Conservation (phyloP, 2,329 filamentous ascomycete species). For the Cladophialophora psammophila region DNA sequence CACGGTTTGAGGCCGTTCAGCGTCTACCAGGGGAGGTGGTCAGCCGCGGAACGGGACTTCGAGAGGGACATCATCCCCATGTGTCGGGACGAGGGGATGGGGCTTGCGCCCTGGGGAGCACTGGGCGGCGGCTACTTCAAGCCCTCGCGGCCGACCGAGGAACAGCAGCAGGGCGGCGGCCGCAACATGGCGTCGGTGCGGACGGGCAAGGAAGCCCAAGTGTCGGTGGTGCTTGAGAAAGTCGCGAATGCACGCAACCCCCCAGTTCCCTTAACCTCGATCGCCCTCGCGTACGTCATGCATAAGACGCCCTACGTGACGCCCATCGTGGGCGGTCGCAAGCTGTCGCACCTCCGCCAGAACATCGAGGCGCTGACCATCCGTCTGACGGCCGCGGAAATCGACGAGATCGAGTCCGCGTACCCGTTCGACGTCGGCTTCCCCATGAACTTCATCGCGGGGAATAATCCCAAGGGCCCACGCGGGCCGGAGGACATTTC, state of each 20-base stretch:
- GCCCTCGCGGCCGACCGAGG: background rate
- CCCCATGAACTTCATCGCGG: constrained; percentile 54
- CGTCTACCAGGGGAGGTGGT: constrained; percentile 73
- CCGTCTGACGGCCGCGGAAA: constrained; percentile 59
- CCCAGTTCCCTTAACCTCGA: constrained; percentile 27
- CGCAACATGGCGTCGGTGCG: constrained; percentile 36
- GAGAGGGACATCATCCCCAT: constrained; percentile 75
- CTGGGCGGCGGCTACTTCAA: constrained; percentile 61
- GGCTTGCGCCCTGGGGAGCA: constrained; percentile 62
- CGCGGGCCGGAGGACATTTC: constrained; percentile 27
- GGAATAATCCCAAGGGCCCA: constrained; percentile 14
- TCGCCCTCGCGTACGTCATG: constrained; percentile 60
- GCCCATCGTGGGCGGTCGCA: constrained; percentile 62
- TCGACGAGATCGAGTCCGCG: constrained; percentile 62
- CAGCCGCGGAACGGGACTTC: constrained; percentile 67
- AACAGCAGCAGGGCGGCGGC: constrained; percentile 17
- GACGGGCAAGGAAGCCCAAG: constrained; percentile 35
- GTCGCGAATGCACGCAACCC: constrained; percentile 32
- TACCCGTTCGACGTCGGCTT: constrained; percentile 64
- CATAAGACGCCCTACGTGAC: constrained; percentile 62
- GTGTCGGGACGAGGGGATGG: constrained; percentile 69
- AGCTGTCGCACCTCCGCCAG: constrained; percentile 59
- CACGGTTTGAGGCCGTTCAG: constrained; percentile 74
- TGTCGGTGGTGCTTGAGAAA: constrained; percentile 36
- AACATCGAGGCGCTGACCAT: constrained; percentile 65